A percentile compares a stretch with the other conserved stretches of the same genome.
These are phyloP conservation scores for Amphibolis antarctica DNA, from an alignment of 106 monocot species.

Conservation along the genomic window DNA sequence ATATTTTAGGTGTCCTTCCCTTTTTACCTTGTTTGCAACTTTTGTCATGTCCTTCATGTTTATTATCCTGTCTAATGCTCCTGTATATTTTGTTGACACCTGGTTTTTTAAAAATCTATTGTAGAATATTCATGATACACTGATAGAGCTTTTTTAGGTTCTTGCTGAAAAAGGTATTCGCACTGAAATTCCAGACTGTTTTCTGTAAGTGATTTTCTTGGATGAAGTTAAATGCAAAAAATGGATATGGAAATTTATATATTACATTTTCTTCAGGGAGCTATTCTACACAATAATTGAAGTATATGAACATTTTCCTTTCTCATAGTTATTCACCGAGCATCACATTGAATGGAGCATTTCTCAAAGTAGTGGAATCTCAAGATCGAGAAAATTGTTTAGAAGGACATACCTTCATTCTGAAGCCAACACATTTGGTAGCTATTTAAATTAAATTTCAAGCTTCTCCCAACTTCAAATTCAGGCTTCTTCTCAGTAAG, in stretches of 20 bases:
- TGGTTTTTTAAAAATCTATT: too few species aligned
- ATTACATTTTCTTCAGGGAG: not conserved
- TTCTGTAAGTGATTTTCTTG: conserved; percentile 31
- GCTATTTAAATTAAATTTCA: conserved; percentile 1
- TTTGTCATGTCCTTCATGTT: too few species aligned
- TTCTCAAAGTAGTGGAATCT: conserved; percentile 45
- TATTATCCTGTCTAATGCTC: too few species aligned
- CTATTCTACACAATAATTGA: not conserved
- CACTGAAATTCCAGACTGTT: conserved; percentile 51
- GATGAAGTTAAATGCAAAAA: not conserved
- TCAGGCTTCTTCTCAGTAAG: conserved; percentile 6
- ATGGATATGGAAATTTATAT: not conserved
- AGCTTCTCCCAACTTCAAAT: too few species aligned
- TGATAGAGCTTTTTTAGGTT: conserved; percentile 26
- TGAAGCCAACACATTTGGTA: conserved; percentile 44
- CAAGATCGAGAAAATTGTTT: conserved; percentile 51
- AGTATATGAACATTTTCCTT: not conserved
- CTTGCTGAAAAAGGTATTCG: conserved; percentile 50
- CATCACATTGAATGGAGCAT: conserved; percentile 31
- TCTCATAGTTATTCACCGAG: conserved; percentile 41
- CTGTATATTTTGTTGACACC: too few species aligned
- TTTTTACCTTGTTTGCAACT: too few species aligned
- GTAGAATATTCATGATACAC: not conserved
- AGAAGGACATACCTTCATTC: conserved; percentile 52
- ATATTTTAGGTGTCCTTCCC: too few species aligned